Percentiles rank a stretch among this genome's conserved stretches.
phyloP scores from a whole-genome alignment of 441 rosid genomes.

The Kokia cookei region DNA sequence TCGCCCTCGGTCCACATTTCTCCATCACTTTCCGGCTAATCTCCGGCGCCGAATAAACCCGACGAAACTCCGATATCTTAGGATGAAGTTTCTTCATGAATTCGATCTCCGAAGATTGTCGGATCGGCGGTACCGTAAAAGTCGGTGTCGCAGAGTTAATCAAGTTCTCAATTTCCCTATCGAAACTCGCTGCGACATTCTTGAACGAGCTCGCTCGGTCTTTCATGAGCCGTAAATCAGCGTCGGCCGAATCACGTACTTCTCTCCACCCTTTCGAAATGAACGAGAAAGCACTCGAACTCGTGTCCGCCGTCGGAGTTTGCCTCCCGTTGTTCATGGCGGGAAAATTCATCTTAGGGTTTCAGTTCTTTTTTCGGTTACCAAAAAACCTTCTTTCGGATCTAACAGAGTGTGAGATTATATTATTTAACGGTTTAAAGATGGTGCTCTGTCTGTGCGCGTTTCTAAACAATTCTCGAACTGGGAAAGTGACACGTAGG shows the following conservation, averaged over 20 bases:
- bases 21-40: constrained; percentile 77
- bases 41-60: constrained; percentile 86
- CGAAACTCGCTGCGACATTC: constrained; percentile 74
- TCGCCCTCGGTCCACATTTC: constrained; percentile 79
- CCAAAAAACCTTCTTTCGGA: neutral
- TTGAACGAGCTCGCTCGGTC: constrained; percentile 80
- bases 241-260: constrained; percentile 83
- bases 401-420: neutral
- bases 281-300: constrained; percentile 61
- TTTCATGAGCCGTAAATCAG: constrained; percentile 75
- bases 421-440: constrained; percentile 27
- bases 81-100: constrained; percentile 86
- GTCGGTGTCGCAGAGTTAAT: constrained; percentile 54
- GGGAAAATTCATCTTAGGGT: constrained; percentile 7
- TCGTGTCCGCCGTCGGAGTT: constrained; percentile 25
- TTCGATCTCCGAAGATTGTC: constrained; percentile 51
- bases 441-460: neutral
- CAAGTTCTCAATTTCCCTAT: constrained; percentile 81
- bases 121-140: constrained; percentile 39
- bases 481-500: constrained; percentile 5
- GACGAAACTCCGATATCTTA: constrained; percentile 73
- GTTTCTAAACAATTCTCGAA: constrained; percentile 6
- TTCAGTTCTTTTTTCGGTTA: neutral
- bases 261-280: constrained; percentile 85
- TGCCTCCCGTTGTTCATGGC: constrained; percentile 22